Percentiles rank a stretch among this genome's conserved stretches.
Conservation (phyloP, 2,329 filamentous ascomycete genomes). For the Chaetomium sp. region DNA sequence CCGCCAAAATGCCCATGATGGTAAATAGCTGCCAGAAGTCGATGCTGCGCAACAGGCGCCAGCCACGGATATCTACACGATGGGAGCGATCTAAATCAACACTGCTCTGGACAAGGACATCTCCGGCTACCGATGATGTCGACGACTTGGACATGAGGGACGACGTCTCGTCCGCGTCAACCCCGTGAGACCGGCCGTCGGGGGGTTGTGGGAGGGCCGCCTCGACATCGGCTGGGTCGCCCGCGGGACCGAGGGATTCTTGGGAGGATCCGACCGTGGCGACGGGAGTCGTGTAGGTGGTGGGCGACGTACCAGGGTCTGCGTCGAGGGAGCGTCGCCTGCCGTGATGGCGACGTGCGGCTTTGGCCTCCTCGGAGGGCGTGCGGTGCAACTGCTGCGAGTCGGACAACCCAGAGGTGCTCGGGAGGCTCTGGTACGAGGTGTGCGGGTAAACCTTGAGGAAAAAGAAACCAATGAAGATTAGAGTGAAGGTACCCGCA, state of each 20-base stretch:
- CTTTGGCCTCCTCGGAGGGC: constrained; percentile 48
- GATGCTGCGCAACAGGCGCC: constrained; percentile 67
- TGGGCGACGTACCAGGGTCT: constrained; percentile 70
- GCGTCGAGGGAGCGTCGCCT: constrained; percentile 42
- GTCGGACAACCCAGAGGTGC: constrained; percentile 39
- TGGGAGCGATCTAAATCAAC: constrained; percentile 74
- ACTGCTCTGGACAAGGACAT: constrained; percentile 58
- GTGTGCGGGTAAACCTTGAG: constrained; percentile 69
- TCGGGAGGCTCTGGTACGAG: constrained; percentile 60
- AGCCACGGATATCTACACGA: constrained; percentile 87
- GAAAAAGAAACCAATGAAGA: constrained; percentile 80
- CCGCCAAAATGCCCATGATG: constrained; percentile 87
- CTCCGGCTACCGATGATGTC: constrained; percentile 55
- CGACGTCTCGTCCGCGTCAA: constrained; percentile 70
- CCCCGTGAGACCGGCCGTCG: constrained; percentile 33
- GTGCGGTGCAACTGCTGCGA: constrained; percentile 47
- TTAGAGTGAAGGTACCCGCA: constrained; percentile 74
- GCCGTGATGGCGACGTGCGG: constrained; percentile 43
- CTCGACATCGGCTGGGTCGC: constrained; percentile 34
- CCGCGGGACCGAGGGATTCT: constrained; percentile 19
- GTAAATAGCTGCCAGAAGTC: constrained; percentile 92
- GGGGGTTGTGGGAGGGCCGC: constrained; percentile 32
- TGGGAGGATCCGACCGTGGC: constrained; percentile 30
- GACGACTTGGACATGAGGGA: constrained; percentile 73
- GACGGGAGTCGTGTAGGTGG: constrained; percentile 39